Conservation (phyloP, 164 flowering plant species). For the Platanus orientalis region DNA sequence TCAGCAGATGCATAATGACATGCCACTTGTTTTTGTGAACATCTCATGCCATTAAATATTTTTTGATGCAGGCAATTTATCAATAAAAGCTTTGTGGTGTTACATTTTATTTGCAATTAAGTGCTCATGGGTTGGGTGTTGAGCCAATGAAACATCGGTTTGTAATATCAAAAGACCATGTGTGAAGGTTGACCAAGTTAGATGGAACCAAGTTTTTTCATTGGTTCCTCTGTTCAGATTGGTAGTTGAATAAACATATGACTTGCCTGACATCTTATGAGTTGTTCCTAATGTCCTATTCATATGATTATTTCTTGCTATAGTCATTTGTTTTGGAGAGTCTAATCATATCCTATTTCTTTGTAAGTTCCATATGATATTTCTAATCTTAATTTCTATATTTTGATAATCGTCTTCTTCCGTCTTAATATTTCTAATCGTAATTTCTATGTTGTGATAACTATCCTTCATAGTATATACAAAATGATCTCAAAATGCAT, state of each 20-base stretch:
- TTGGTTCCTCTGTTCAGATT: neutral
- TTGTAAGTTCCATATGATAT: neutral
- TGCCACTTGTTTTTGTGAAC: too few species aligned
- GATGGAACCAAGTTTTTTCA: neutral
- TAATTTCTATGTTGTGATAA: too few species aligned
- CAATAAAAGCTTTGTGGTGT: too few species aligned
- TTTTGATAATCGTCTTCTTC: neutral
- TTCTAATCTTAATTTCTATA: neutral
- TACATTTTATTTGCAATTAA: too few species aligned
- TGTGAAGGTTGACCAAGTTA: neutral
- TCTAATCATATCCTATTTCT: neutral
- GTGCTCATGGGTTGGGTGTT: too few species aligned
- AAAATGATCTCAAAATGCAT: neutral
- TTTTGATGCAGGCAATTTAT: too few species aligned
- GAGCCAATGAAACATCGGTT: neutral
- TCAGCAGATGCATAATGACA: too few species aligned
- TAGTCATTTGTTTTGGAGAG: neutral
- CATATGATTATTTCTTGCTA: neutral
- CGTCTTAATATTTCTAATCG: too few species aligned
- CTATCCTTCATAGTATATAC: too few species aligned
- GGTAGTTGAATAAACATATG: neutral
- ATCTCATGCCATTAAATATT: too few species aligned
- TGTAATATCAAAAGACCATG: neutral
- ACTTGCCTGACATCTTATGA: too few species aligned
- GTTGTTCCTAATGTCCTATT: neutral